Base-by-base conservation (phyloP, 1,284 basidiomycete species). In the Melampsora abietis-canadensis region DNA sequence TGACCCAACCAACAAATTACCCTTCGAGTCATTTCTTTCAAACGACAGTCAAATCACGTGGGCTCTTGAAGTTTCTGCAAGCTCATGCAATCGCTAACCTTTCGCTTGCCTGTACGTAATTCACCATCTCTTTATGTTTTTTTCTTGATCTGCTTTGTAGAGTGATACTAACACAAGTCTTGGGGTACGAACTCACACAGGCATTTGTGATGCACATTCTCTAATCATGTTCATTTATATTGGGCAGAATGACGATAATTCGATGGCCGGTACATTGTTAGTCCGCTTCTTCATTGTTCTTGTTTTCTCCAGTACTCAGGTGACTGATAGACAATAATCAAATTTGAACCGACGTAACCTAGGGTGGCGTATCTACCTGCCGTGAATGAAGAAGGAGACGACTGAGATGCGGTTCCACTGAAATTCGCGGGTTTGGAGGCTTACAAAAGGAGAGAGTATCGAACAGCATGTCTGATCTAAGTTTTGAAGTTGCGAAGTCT, bases 121-220 rank as follows among this genome's bases (percentile, higher is more conserved):
- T 62, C 8, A 10, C 31, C 63, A 40, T 60, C 21, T 60, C 30
- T 12, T 40, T 47, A 54, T 54, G 27, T 31, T 57, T 44, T 51
- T 40, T 34, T 37, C 47, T 12, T 37, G n/a, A 4, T 57, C 17
- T n/a, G 51, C 51, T n/a, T 21, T 7, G n/a, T 19, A 5, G n/a
- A 21, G 7, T 27, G 51, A 57, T 19, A 17, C 6, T 57, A 2
- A 57, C 27, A 14, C 4, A 7, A 34, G 34, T 34, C 34, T 34
- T 34, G 34, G 34, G 34, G 6, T 34, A 3, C 21, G 17, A 6
- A 19, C 34, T 72, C 19, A 57, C 34, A 27, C 19, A 74, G 70
- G 24, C 48, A 61, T 74, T 37, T 74, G 70, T 47, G 70, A 74
- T 59, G 70, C 51, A 2, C 61, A 51, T 66, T 66, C 63, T 46